Conservation (phyloP, 345 rosid species). For the Eucalyptus polyanthemos region DNA sequence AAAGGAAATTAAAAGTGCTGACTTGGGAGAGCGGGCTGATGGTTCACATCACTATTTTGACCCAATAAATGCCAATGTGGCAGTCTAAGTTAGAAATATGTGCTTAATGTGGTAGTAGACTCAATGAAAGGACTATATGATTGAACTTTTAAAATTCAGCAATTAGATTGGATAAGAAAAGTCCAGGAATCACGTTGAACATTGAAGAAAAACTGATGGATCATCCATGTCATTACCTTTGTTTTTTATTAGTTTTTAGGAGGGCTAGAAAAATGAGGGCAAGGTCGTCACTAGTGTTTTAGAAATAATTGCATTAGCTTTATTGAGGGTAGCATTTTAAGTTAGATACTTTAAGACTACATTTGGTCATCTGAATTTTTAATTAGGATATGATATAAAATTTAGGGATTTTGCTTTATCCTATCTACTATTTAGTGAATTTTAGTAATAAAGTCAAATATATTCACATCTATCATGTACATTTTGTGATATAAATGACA, state of each 20-base stretch:
- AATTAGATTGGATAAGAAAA: neutral
- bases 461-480: too few relatives aligned
- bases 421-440: rapidly evolving
- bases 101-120: neutral
- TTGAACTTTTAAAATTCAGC: neutral
- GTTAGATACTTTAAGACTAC: neutral
- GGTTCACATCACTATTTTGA: neutral
- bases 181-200: neutral
- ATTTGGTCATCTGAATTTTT: rapidly evolving
- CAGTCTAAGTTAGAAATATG: neutral
- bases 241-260: neutral
- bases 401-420: rapidly evolving
- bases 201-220: neutral
- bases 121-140: neutral
- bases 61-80: neutral
- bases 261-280: neutral
- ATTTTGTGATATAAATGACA: too few relatives aligned
- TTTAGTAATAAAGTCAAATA: too few relatives aligned
- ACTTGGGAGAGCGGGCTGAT: neutral
- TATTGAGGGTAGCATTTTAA: neutral
- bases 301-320: neutral
- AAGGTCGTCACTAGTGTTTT: neutral
- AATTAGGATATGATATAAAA: too few relatives aligned
- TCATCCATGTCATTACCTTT: neutral
- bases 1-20: neutral